Evolutionary conservation across 129 eudicot species (phyloP).

Genomic region (Logfia minima): DNA sequence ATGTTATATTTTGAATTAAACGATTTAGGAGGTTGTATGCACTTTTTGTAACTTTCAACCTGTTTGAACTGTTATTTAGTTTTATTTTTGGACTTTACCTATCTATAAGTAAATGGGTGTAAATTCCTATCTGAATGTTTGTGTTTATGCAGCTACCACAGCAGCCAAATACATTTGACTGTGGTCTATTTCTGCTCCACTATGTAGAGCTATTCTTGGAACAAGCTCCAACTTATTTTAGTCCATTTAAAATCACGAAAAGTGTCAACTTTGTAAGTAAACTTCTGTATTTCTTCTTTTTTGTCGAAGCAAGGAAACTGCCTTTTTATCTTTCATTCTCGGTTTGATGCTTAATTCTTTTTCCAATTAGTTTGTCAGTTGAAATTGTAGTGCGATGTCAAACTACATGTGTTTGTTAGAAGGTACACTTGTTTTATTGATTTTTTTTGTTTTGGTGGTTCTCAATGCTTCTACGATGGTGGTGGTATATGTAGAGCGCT

Average conservation of each 20-base stretch:
- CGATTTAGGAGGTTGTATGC: no score
- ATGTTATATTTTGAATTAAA: no score
- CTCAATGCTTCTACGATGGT: not conserved
- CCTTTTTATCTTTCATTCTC: conserved; percentile 9
- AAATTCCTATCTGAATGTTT: not conserved
- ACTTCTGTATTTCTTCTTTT: not conserved
- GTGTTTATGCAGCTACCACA: conserved; percentile 75
- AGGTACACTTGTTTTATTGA: not conserved
- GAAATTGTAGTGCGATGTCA: no score
- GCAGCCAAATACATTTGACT: conserved; percentile 79
- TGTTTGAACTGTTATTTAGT: no score
- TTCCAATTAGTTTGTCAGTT: not conserved
- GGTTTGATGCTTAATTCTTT: not conserved
- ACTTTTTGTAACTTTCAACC: no score
- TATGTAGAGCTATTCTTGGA: conserved; percentile 79
- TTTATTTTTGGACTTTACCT: no score
- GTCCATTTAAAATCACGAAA: conserved; percentile 58
- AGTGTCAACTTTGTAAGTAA: conserved; percentile 68
- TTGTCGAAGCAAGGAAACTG: conserved; percentile 44
- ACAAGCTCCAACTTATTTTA: conserved; percentile 61
- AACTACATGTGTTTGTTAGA: not conserved
- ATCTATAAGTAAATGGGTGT: not conserved
- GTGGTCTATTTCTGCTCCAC: conserved; percentile 93
- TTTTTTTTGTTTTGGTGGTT: not conserved
- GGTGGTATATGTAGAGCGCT: not conserved